Evolutionary conservation across 208 protist species (phyloP).

Genomic region (Crithidia mellificae): DNA sequence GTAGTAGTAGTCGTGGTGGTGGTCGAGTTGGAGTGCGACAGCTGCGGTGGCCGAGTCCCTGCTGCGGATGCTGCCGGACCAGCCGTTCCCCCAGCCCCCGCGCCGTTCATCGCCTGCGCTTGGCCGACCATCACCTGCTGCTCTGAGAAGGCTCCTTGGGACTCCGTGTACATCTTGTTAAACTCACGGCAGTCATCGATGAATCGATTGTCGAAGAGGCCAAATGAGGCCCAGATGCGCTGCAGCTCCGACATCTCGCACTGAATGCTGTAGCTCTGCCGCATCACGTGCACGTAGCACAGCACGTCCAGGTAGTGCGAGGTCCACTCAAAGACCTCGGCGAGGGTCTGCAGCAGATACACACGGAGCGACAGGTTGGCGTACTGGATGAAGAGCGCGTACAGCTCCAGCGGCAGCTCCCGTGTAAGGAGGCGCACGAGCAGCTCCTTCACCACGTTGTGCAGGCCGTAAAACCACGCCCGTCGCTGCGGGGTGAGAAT

Average conservation of each 20-base stretch:
- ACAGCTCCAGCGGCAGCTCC: conserved; percentile 49
- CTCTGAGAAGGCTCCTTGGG: conserved; percentile 32
- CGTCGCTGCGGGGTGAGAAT: conserved; percentile 40
- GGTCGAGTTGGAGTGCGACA: not conserved
- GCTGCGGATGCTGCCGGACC: too few species aligned
- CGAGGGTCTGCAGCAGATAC: conserved; percentile 55
- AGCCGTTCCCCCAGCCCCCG: too few species aligned
- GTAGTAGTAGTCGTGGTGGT: too few species aligned
- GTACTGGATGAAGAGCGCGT: conserved; percentile 71
- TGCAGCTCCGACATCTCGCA: conserved; percentile 56
- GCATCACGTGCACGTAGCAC: conserved; percentile 54
- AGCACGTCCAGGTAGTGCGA: conserved; percentile 57
- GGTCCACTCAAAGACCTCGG: conserved; percentile 67
- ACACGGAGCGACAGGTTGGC: conserved; percentile 46
- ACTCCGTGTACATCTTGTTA: conserved; percentile 33
- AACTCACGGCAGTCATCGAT: conserved; percentile 29
- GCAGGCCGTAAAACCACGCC: conserved; percentile 47
- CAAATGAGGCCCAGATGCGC: conserved; percentile 43
- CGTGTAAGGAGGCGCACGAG: conserved; percentile 43
- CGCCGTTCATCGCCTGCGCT: not conserved
- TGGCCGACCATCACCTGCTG: conserved; percentile 16
- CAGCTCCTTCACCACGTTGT: conserved; percentile 41
- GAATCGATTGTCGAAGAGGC: conserved; percentile 39
- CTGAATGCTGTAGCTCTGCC: conserved; percentile 41
- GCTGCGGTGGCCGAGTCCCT: not conserved